Conservation (phyloP, 2,329 filamentous ascomycete genomes). For the Sphaerulina musiva region DNA sequence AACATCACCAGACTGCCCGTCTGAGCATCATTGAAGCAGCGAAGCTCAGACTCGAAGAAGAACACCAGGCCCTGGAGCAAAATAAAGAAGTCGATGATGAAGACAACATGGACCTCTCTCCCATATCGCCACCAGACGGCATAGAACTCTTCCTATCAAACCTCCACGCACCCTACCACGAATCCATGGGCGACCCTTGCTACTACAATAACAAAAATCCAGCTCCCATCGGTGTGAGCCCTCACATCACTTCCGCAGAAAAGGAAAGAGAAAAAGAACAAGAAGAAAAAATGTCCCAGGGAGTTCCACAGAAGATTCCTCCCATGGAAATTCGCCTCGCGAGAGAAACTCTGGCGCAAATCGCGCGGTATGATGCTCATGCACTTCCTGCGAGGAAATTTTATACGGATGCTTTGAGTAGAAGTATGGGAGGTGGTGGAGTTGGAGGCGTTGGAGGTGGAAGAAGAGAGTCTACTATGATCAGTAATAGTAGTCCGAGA, state of each 20-base stretch:
- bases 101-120: conserved; percentile 1
- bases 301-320: conserved; percentile 12
- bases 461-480: not conserved
- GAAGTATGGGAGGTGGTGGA: not conserved
- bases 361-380: conserved; percentile 21
- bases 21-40: conserved; percentile 18
- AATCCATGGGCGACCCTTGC: conserved; percentile 17
- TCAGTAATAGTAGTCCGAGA: not conserved
- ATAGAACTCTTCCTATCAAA: conserved; percentile 13
- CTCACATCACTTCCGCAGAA: no score
- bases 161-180: conserved; percentile 16
- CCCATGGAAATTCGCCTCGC: conserved; percentile 12
- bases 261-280: no score
- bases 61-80: not conserved
- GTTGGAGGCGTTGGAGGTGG: not conserved
- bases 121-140: not conserved
- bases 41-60: conserved; percentile 4
- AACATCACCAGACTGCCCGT: conserved; percentile 15
- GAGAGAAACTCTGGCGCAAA: conserved; percentile 13
- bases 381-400: conserved; percentile 14
- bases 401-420: conserved; percentile 19
- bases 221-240: no score
- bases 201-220: not conserved
- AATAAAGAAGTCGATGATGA: not conserved
- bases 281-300: not conserved